A percentile compares a stretch with the other conserved stretches of the same genome.
Conservation (phyloP, 352 stramenopile genomes). For the Hyaloperonospora brassicae region DNA sequence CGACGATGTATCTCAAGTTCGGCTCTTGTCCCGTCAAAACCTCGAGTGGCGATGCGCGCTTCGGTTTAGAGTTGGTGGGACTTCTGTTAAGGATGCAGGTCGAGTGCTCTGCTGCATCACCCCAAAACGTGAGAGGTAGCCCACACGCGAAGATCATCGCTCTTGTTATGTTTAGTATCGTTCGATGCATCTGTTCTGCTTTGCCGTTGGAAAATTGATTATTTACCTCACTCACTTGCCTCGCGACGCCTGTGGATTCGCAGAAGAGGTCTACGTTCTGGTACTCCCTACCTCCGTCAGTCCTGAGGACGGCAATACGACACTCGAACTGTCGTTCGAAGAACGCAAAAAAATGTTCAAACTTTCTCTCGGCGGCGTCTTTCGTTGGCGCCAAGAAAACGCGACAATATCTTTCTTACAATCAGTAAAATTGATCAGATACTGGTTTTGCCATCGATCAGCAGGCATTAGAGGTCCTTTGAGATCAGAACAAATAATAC, state of each 20-base stretch:
- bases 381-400: conserved; percentile 5
- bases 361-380: conserved; percentile 1
- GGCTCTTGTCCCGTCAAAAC: not conserved
- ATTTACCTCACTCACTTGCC: too few species aligned
- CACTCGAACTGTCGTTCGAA: not conserved
- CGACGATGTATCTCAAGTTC: conserved; percentile 4
- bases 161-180: not conserved
- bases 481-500: not conserved
- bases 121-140: conserved; percentile 21
- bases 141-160: conserved; percentile 21
- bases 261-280: too few species aligned
- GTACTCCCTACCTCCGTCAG: conserved; percentile 21
- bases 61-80: conserved; percentile 12
- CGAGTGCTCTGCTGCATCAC: conserved; percentile 18
- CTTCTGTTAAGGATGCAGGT: conserved; percentile 23
- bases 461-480: not conserved
- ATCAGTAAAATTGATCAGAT: conserved; percentile 10
- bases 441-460: too few species aligned
- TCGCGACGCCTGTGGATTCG: too few species aligned
- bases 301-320: not conserved
- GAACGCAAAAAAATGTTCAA: not conserved
- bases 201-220: too few species aligned
- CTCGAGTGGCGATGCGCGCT: not conserved
- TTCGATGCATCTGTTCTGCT: too few species aligned
- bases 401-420: conserved; percentile 6